Evolutionary conservation across 192 early-diverging fungal species (phyloP).

Genomic region (Gigaspora rosea): DNA sequence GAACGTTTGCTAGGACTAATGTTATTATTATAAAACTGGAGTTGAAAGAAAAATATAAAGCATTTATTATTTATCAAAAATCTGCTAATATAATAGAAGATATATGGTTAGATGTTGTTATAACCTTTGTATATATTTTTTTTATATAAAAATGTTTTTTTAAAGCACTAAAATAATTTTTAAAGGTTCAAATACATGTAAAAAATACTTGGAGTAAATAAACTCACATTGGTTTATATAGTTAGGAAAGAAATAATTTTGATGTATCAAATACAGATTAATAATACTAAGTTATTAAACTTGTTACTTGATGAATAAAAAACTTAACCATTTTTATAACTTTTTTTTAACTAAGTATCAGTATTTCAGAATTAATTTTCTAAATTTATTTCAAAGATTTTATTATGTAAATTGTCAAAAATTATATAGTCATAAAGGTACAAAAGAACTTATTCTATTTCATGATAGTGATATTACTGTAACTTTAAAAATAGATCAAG

Average conservation of each 20-base stretch:
- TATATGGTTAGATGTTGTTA: background rate
- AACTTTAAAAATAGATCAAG: conserved; percentile 42
- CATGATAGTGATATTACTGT: conserved; percentile 53
- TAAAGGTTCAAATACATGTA: conserved; percentile 44
- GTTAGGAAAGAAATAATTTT: conserved; percentile 39
- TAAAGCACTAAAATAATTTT: background rate
- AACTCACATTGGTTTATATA: conserved; percentile 52
- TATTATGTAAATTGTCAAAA: conserved; percentile 55
- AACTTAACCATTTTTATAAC: too few relatives aligned
- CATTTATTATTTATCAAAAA: too few relatives aligned
- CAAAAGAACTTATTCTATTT: conserved; percentile 44
- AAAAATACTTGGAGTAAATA: conserved; percentile 52
- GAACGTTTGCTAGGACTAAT: too few relatives aligned
- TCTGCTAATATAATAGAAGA: too few relatives aligned
- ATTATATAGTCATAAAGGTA: conserved; percentile 58
- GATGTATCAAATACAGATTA: conserved; percentile 40
- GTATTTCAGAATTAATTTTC: conserved; percentile 54
- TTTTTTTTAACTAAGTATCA: conserved; percentile 18
- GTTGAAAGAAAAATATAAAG: too few relatives aligned
- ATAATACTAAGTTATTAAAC: too few relatives aligned
- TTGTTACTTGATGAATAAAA: too few relatives aligned
- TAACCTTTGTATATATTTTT: conserved; percentile 23
- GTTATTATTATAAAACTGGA: too few relatives aligned
- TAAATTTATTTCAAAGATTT: conserved; percentile 59
- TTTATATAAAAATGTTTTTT: background rate